Percentiles rank a stretch among this genome's conserved stretches.
Conservation (phyloP, 352 stramenopile species). For the Phytophthora meadii region DNA sequence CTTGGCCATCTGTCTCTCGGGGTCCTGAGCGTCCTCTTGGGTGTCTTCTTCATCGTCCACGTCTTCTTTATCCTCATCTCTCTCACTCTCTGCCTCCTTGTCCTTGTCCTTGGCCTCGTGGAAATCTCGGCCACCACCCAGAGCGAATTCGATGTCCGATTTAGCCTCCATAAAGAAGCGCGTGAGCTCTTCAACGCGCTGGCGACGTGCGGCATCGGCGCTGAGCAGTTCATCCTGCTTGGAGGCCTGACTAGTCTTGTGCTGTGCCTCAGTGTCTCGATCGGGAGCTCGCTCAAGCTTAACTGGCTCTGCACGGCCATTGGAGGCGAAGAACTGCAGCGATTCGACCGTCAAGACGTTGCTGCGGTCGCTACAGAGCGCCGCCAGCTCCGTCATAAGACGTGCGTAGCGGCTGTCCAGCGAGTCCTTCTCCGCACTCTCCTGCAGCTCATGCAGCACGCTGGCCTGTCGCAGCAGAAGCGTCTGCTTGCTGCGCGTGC, state of each 20-base stretch:
- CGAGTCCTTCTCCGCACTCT: conserved; percentile 79
- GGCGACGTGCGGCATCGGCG: conserved; percentile 74
- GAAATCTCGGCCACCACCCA: conserved; percentile 73
- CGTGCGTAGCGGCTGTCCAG: conserved; percentile 74
- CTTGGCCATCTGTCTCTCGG: conserved; percentile 49
- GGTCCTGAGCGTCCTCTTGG: conserved; percentile 54
- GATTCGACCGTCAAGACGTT: conserved; percentile 81
- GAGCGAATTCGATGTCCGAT: conserved; percentile 89
- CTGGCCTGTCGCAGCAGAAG: conserved; percentile 69
- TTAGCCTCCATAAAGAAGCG: conserved; percentile 92
- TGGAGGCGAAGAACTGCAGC: conserved; percentile 69
- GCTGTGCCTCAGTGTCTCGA: conserved; percentile 24
- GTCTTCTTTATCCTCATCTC: conserved; percentile 68
- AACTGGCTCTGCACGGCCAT: conserved; percentile 66
- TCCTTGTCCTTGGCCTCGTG: conserved; percentile 76
- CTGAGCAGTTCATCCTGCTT: conserved; percentile 78
- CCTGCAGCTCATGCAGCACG: conserved; percentile 81
- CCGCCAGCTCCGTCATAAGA: conserved; percentile 77
- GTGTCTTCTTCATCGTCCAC: conserved; percentile 67
- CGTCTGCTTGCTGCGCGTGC: conserved; percentile 39
- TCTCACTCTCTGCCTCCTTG: conserved; percentile 67
- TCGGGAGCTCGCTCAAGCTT: conserved; percentile 79
- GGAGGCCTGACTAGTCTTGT: conserved; percentile 36
- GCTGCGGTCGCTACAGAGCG: conserved; percentile 76
- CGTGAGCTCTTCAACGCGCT: conserved; percentile 88